Percentiles rank a stretch among this genome's conserved stretches.
phyloP scores from a whole-genome alignment of 768 basidiomycete genomes.

The Macrolepiota fuliginosa region DNA sequence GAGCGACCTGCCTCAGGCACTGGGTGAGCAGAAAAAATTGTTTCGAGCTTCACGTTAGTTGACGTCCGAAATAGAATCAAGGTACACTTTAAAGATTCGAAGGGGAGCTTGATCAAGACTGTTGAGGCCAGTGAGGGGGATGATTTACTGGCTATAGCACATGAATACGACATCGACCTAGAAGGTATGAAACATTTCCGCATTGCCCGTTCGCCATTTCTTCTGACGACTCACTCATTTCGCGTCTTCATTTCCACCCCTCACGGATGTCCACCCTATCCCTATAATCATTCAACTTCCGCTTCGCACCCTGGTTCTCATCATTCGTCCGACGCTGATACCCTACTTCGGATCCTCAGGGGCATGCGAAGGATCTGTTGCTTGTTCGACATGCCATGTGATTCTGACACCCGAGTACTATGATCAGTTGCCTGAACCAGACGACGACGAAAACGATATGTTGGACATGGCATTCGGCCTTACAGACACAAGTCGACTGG shows the following conservation, averaged over 20 bases:
- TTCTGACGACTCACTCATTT: not conserved
- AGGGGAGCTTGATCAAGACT: constrained; percentile 79
- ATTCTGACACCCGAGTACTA: constrained; percentile 81
- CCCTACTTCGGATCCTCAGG: constrained; percentile 43
- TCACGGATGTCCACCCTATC: not conserved
- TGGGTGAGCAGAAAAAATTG: constrained; percentile 10
- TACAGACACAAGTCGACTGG: constrained; percentile 86
- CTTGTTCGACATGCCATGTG: constrained; percentile 97
- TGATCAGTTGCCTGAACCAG: constrained; percentile 86
- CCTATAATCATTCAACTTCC: not conserved
- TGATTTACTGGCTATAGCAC: constrained; percentile 85
- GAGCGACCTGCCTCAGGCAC: constrained; percentile 17
- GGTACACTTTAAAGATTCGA: constrained; percentile 86
- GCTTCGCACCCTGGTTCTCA: not conserved
- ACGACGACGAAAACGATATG: constrained; percentile 98
- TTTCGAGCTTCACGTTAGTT: not conserved
- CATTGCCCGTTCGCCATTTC: not conserved
- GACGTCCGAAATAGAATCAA: constrained; percentile 62
- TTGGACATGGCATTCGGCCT: constrained; percentile 97
- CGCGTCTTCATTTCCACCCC: not conserved
- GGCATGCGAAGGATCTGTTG: constrained; percentile 95
- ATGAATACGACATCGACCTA: constrained; percentile 93
- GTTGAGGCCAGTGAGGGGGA: constrained; percentile 95
- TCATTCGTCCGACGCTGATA: not conserved
- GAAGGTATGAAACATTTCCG: constrained; percentile 65